Percentiles rank a stretch among this genome's conserved stretches.
Evolutionary conservation across 768 basidiomycete species (phyloP).

Genomic region (Agrocybe pediades): DNA sequence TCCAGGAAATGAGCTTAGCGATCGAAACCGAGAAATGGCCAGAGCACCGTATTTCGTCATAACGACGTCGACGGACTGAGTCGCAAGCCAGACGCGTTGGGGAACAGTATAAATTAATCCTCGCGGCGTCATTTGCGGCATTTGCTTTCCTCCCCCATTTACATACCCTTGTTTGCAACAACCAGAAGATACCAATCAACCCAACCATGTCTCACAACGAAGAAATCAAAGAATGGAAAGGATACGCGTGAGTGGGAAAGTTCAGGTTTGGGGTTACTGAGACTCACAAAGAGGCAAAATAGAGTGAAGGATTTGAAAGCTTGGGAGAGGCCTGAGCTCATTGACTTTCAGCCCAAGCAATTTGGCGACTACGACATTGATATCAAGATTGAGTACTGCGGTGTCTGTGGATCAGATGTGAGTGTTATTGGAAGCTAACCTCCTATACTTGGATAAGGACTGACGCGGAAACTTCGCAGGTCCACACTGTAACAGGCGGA

Average conservation of each 20-base stretch:
- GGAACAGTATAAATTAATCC: no score
- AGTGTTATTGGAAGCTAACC: no score
- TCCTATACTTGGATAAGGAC: background rate
- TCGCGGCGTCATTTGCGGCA: no score
- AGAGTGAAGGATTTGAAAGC: slow-evolving; percentile 34
- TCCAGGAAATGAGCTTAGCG: no score
- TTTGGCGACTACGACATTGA: slow-evolving; percentile 58
- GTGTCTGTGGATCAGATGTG: slow-evolving; percentile 56
- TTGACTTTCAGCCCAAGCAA: slow-evolving; percentile 55
- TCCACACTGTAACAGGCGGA: slow-evolving; percentile 39
- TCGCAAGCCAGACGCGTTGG: no score
- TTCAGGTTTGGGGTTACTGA: background rate
- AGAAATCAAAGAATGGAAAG: background rate
- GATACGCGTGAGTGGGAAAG: background rate
- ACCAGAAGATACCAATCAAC: background rate
- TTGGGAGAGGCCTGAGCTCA: slow-evolving; percentile 43
- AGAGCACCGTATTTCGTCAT: no score
- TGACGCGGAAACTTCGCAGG: no score
- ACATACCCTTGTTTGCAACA: no score
- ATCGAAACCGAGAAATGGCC: no score
- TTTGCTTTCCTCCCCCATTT: no score
- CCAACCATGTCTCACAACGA: background rate
- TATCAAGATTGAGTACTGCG: slow-evolving; percentile 50
- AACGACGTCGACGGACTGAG: no score
- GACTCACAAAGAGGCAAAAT: no score